Percentiles rank a stretch among this genome's conserved stretches.
These are phyloP conservation scores for Paecilomyces variotii DNA, from an alignment of 2,329 filamentous ascomycete genomes.

Conservation along the genomic window DNA sequence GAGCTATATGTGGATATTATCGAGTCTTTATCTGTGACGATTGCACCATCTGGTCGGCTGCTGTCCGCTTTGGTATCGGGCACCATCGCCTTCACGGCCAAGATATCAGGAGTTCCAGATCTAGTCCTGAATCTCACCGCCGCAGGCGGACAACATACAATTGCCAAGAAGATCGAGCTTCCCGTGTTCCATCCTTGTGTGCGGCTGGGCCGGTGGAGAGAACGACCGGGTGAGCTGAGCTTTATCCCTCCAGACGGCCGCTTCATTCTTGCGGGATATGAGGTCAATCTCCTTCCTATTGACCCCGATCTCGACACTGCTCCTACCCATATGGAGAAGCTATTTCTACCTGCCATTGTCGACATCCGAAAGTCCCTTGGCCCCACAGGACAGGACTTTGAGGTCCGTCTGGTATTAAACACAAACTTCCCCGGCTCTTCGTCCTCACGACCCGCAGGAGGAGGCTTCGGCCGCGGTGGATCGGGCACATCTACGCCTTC, in stretches of 20 bases:
- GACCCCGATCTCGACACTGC: conserved; percentile 50
- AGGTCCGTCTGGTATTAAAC: conserved; percentile 68
- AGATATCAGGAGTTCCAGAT: conserved; percentile 90
- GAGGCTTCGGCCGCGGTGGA: conserved; percentile 23
- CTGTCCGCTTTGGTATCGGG: conserved; percentile 83
- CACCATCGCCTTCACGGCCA: conserved; percentile 88
- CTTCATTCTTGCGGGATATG: conserved; percentile 89
- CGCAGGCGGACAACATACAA: conserved; percentile 69
- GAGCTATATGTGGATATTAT: conserved; percentile 95
- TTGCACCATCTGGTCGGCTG: conserved; percentile 83
- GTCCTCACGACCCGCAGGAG: conserved; percentile 30
- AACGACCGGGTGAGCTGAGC: conserved; percentile 82
- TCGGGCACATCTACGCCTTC: conserved; percentile 43
- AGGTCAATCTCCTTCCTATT: conserved; percentile 79
- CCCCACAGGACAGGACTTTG: conserved; percentile 70
- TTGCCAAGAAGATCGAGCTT: conserved; percentile 68
- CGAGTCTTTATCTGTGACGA: conserved; percentile 77
- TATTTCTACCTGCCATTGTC: conserved; percentile 74
- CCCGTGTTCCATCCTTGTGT: conserved; percentile 97
- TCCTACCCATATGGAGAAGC: conserved; percentile 48
- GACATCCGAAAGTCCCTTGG: conserved; percentile 79
- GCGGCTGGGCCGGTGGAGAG: conserved; percentile 78
- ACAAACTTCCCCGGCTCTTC: conserved; percentile 53
- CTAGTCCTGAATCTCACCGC: conserved; percentile 73
- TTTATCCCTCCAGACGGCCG: conserved; percentile 93